Evolutionary conservation across 495 filamentous ascomycete species (phyloP), one percentile per base, ranked within the genome.

Genomic region (Aspergillus avenaceus): DNA sequence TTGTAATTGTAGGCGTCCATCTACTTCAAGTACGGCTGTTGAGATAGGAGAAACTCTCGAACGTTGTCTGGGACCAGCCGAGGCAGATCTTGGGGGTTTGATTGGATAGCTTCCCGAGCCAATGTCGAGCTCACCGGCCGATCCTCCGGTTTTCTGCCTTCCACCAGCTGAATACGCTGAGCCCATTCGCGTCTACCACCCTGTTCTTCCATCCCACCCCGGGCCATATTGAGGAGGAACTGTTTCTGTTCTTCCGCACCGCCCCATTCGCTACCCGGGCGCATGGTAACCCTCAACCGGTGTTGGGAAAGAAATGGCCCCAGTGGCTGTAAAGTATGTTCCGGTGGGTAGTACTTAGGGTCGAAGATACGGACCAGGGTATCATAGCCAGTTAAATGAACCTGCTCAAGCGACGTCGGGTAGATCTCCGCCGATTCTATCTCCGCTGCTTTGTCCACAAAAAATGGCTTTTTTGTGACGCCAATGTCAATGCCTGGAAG

Each of bases 321-420:
- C 2, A 98, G 70, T 0, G 80, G 76, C 12, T 72, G 67, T 5
- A 86, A 67, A 0, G 64, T 75, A 56, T 79, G 64, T 0, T 69
- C 61, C 0, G 73, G 78, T 1, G 80, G 75, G 62, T 98, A 98
- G 64, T 97, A 97, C 60, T 88, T 92, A 0, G 85, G 67, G 51
- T 90, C 74, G 60, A 96, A 82, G 45, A 97, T 84, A 22, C 92
- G 83, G 16, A 89, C 84, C 25, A 97, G 61, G 0, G 92, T 96
- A 69, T 98, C 92, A 59, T 82, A 97, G 25, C 92, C 92, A 0
- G 82, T 84, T 14, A 98, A 77, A 69, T 93, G 89, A 16, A 91
- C 72, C 59, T 95, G 89, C 52, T 83, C 76, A 8, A 66, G 53
- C 5, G 59, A 36, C 8, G 34, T 5, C 0, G 72, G 61, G 55